Percentiles rank a stretch among this genome's conserved stretches.
These are phyloP conservation scores for Castanospermum australe DNA, from an alignment of 306 rosid species.

Conservation along the genomic window DNA sequence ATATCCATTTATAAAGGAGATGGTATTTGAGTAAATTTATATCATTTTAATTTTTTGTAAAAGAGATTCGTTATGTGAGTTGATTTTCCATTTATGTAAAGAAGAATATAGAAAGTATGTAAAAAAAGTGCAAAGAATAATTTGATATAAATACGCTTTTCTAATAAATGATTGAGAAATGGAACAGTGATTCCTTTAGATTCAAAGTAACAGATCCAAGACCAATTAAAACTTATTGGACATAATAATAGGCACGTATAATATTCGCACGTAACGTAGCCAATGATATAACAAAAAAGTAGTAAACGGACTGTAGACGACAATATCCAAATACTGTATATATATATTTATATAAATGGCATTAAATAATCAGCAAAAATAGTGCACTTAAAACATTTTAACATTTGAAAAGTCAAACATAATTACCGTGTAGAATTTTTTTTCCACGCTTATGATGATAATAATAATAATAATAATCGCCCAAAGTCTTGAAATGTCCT, in stretches of 20 bases:
- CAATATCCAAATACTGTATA: background rate
- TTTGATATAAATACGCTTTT: background rate
- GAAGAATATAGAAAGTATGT: background rate
- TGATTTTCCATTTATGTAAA: background rate
- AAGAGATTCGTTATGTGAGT: too few relatives aligned
- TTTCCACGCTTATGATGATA: background rate
- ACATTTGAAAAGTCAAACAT: slow-evolving; percentile 51
- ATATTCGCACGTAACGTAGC: slow-evolving; percentile 15
- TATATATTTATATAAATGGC: background rate
- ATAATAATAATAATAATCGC: background rate
- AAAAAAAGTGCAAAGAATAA: background rate
- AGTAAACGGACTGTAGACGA: background rate
- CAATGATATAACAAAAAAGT: background rate
- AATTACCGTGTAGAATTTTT: slow-evolving; percentile 31
- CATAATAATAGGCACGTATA: background rate
- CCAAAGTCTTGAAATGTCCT: background rate
- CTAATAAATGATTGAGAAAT: background rate
- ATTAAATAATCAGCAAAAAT: background rate
- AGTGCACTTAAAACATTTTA: background rate
- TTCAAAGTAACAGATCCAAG: background rate
- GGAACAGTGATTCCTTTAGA: slow-evolving; percentile 9
- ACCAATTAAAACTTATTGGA: background rate
- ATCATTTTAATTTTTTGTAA: too few relatives aligned
- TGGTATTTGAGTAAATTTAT: background rate
- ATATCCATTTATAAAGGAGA: background rate